Evolutionary conservation across 2,329 filamentous ascomycete species (phyloP).

Genomic region (Fonsecaea pugnacius): DNA sequence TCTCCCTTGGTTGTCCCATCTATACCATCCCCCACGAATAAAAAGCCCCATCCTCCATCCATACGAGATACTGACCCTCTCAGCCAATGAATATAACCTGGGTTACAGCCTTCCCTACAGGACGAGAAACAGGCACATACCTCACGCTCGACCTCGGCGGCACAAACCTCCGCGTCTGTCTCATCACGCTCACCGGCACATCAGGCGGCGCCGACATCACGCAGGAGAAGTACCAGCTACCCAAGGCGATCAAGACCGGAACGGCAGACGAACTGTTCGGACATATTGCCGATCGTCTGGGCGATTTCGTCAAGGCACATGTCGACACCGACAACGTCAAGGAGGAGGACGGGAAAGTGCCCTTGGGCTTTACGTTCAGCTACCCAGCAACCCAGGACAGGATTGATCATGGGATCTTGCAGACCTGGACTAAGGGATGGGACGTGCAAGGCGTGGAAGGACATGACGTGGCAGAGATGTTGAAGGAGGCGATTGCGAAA

Average conservation of each 20-base stretch:
- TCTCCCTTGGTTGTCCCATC: slow-evolving; percentile 1
- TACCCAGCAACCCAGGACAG: slow-evolving; percentile 92
- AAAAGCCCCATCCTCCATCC: slow-evolving; percentile 10
- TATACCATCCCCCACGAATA: not conserved
- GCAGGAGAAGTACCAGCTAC: slow-evolving; percentile 86
- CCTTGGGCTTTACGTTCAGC: slow-evolving; percentile 93
- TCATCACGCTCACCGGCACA: slow-evolving; percentile 77
- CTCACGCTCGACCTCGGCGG: slow-evolving; percentile 88
- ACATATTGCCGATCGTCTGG: slow-evolving; percentile 88
- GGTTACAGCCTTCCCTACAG: slow-evolving; percentile 87
- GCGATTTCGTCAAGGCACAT: slow-evolving; percentile 87
- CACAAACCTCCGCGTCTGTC: slow-evolving; percentile 85
- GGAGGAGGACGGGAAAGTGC: slow-evolving; percentile 62
- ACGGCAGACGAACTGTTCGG: slow-evolving; percentile 81
- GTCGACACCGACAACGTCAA: slow-evolving; percentile 54
- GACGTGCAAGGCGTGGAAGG: slow-evolving; percentile 90
- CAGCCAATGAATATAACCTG: slow-evolving; percentile 98
- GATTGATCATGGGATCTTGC: slow-evolving; percentile 87
- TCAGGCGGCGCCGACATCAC: slow-evolving; percentile 88
- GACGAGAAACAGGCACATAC: slow-evolving; percentile 79
- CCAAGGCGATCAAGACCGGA: slow-evolving; percentile 79
- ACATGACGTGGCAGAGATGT: slow-evolving; percentile 79
- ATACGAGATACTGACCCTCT: not conserved
- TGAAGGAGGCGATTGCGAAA: slow-evolving; percentile 73
- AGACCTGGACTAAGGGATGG: slow-evolving; percentile 97